Evolutionary conservation across 2,329 filamentous ascomycete species (phyloP), one percentile per base, ranked within the genome.

Genomic region (Rutstroemia sydowiana): DNA sequence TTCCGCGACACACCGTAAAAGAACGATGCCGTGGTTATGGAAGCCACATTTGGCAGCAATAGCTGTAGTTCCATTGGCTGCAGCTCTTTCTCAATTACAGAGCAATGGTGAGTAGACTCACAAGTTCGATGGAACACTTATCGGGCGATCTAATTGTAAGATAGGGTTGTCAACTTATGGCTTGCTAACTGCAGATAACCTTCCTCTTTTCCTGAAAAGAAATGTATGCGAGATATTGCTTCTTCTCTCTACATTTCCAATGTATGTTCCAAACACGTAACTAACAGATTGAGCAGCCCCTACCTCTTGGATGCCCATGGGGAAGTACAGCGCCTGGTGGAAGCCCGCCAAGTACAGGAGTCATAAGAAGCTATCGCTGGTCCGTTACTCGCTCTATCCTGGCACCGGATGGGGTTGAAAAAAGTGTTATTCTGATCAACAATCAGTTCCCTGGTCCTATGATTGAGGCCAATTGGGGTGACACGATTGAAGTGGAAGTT

Each of bases 401-500:
- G 14, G 61, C 64, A 1, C 71, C 70, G 5, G 71, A 74, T 63
- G 71, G 72, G 9, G 67, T 65, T 43, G 50, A 57, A 4, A 65
- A 64, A 36, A 85, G 86, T 63, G 79, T 90, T 49, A 74, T 70
- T 18, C 50, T 69, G 4, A 59, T 71, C 30, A 70, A 71, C 44
- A 66, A 63, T 0, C 59, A 63, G 48, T 69, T 63, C 37, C 68
- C 68, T 6, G 68, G 68, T 5, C 68, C 68, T 9, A 28, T 56
- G 2, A 66, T 70, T 16, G 65, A 69, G 45, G 68, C 68, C 1
- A 68, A 69, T 52, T 69, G 64, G 64, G 68, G 66, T 18, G 69
- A 71, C 51, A 61, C 50, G 4, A 74, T 82, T 42, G 70, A 85
- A 49, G 78, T 88, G 40, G 82, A 81, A 28, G 76, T 91, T 51